Evolutionary conservation across 2,329 filamentous ascomycete species (phyloP).

Genomic region (Nemania abortiva): DNA sequence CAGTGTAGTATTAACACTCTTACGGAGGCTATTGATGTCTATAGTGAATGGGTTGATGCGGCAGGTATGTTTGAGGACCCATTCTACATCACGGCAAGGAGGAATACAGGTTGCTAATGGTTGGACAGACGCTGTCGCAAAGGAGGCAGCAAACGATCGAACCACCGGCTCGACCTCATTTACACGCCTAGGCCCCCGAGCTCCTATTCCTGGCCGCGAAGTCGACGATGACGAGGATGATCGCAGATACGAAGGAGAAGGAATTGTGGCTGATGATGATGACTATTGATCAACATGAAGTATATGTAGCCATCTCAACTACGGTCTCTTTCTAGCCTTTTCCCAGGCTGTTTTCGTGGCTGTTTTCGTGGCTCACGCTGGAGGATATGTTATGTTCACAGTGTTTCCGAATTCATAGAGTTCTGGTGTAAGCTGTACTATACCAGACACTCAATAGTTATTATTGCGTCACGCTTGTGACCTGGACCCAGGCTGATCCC

Average conservation of each 20-base stretch:
- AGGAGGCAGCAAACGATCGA: constrained; percentile 52
- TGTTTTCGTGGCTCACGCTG: constrained; percentile 94
- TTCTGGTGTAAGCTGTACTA: constrained; percentile 7
- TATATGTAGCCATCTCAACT: constrained; percentile 83
- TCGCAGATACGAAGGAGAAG: constrained; percentile 65
- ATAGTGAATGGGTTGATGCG: constrained; percentile 98
- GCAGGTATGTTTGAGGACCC: constrained; percentile 58
- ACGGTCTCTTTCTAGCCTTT: constrained; percentile 90
- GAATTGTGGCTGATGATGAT: constrained; percentile 66
- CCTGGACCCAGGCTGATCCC: neutral
- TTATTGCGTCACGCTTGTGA: constrained; percentile 3
- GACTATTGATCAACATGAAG: constrained; percentile 60
- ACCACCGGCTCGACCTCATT: constrained; percentile 35
- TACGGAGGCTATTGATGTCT: constrained; percentile 92
- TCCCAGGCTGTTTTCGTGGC: constrained; percentile 85
- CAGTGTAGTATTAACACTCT: constrained; percentile 94
- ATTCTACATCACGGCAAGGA: neutral
- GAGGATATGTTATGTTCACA: constrained; percentile 53
- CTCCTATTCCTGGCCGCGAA: constrained; percentile 42
- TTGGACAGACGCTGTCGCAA: constrained; percentile 63
- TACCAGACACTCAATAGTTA: neutral
- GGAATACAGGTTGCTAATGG: constrained; percentile 34
- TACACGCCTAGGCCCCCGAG: constrained; percentile 41
- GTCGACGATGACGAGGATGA: constrained; percentile 66
- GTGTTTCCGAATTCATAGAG: neutral